These are phyloP conservation scores for button mushroom (Agaricus bisporus) DNA, from an alignment of 768 basidiomycete genomes.

Conservation along the genomic window DNA sequence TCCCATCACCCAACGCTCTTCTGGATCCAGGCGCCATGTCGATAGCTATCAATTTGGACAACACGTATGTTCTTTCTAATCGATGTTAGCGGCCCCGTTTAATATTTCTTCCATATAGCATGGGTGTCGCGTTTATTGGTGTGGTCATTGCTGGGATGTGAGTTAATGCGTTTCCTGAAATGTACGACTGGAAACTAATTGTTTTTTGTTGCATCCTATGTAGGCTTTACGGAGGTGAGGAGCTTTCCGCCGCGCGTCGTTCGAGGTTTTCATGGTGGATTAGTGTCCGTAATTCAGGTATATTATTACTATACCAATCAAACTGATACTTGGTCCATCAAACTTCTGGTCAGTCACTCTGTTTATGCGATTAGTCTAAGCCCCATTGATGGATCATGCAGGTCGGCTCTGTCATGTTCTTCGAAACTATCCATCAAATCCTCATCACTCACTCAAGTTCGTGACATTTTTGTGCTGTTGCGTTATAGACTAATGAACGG, in stretches of 20 bases:
- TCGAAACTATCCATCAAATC: conserved; percentile 48
- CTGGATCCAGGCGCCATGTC: background rate
- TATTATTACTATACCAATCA: conserved; percentile 51
- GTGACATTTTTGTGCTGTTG: conserved; percentile 2
- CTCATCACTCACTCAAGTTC: conserved; percentile 47
- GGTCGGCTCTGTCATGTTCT: conserved; percentile 43
- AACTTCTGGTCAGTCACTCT: conserved; percentile 32
- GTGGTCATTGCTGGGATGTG: conserved; percentile 42
- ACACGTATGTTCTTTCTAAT: conserved; percentile 23
- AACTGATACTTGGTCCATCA: conserved; percentile 42
- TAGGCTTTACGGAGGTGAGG: conserved; percentile 46
- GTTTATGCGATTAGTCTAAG: background rate
- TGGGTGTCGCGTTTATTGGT: conserved; percentile 47
- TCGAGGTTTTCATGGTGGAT: background rate
- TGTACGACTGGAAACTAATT: background rate
- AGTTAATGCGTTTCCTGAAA: conserved; percentile 16
- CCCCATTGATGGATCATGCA: conserved; percentile 14
- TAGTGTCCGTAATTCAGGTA: conserved; percentile 51
- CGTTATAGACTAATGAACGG: background rate
- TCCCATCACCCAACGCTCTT: background rate
- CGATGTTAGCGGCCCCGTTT: background rate
- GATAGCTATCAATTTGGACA: conserved; percentile 17
- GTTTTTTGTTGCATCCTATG: background rate
- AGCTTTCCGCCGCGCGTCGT: too few relatives aligned
- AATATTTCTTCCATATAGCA: conserved; percentile 21